phyloP scores from a whole-genome alignment of 2,329 filamentous ascomycete species.

The Hypoxylon sp. region DNA sequence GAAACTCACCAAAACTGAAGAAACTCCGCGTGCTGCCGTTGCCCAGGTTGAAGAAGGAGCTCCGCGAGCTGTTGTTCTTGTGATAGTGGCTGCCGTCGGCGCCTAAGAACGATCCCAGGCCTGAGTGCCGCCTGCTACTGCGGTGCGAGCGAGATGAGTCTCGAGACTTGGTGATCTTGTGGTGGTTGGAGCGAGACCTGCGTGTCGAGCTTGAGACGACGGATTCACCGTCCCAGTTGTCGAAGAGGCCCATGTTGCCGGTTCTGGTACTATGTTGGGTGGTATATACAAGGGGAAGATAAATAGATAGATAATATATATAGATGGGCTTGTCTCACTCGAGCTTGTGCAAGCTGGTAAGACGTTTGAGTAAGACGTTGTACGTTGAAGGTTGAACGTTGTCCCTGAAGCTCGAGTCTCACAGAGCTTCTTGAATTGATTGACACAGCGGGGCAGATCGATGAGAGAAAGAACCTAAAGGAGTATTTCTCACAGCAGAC shows the following conservation, averaged over 20 bases:
- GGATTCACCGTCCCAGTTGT: slow-evolving; percentile 54
- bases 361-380: slow-evolving; percentile 8
- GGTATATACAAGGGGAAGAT: slow-evolving; percentile 18
- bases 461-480: slow-evolving; percentile 21
- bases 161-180: slow-evolving; percentile 38
- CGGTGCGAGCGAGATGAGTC: slow-evolving; percentile 51
- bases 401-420: slow-evolving; percentile 24
- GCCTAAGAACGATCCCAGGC: slow-evolving; percentile 44
- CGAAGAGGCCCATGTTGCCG: slow-evolving; percentile 53
- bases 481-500: slow-evolving; percentile 24
- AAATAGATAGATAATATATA: slow-evolving; percentile 22
- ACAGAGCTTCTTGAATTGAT: slow-evolving; percentile 25
- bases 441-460: slow-evolving; percentile 32
- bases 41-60: slow-evolving; percentile 53
- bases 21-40: slow-evolving; percentile 54
- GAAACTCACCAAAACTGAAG: slow-evolving; percentile 51
- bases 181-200: slow-evolving; percentile 44
- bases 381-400: neutral
- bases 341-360: slow-evolving; percentile 11
- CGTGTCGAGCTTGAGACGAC: slow-evolving; percentile 52
- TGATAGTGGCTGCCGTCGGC: slow-evolving; percentile 41
- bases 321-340: slow-evolving; percentile 35
- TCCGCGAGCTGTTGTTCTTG: slow-evolving; percentile 48
- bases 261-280: slow-evolving; percentile 51
- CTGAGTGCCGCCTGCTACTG: slow-evolving; percentile 52